These are phyloP conservation scores for Thermoascus crustaceus DNA, from an alignment of 2,329 filamentous ascomycete genomes.

Conservation along the genomic window DNA sequence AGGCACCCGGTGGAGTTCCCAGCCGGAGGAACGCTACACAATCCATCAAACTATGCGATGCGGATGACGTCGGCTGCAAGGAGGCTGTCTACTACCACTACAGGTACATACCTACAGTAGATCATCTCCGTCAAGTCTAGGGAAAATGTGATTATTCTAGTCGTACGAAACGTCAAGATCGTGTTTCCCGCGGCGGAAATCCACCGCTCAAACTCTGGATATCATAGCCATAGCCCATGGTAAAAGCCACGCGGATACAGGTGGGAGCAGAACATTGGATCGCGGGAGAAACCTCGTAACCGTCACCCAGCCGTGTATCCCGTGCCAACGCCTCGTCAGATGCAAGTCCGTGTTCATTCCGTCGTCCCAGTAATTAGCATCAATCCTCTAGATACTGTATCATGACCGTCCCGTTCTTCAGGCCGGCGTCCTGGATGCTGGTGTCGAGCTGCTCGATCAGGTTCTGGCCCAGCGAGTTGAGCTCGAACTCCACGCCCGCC, in stretches of 20 bases:
- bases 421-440: slow-evolving; percentile 69
- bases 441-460: slow-evolving; percentile 66
- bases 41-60: not conserved
- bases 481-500: slow-evolving; percentile 69
- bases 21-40: not conserved
- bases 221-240: not conserved
- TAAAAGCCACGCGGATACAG: not conserved
- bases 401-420: slow-evolving; percentile 94
- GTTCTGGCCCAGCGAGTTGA: slow-evolving; percentile 82
- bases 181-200: too few species aligned
- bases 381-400: slow-evolving; percentile 71
- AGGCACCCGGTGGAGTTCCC: not conserved
- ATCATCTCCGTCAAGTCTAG: too few species aligned
- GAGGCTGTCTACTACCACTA: too few species aligned
- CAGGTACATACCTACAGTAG: too few species aligned
- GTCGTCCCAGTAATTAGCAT: slow-evolving; percentile 1
- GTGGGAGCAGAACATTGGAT: too few species aligned
- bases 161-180: too few species aligned
- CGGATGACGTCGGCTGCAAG: too few species aligned
- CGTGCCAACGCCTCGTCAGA: slow-evolving; percentile 1
- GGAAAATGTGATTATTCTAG: not conserved
- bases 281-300: too few species aligned
- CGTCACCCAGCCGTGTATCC: too few species aligned
- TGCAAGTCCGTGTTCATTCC: not conserved
- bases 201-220: not conserved